These are phyloP conservation scores for Scenedesmus sp. DNA, from an alignment of 163 green algal species.

Conservation along the genomic window DNA sequence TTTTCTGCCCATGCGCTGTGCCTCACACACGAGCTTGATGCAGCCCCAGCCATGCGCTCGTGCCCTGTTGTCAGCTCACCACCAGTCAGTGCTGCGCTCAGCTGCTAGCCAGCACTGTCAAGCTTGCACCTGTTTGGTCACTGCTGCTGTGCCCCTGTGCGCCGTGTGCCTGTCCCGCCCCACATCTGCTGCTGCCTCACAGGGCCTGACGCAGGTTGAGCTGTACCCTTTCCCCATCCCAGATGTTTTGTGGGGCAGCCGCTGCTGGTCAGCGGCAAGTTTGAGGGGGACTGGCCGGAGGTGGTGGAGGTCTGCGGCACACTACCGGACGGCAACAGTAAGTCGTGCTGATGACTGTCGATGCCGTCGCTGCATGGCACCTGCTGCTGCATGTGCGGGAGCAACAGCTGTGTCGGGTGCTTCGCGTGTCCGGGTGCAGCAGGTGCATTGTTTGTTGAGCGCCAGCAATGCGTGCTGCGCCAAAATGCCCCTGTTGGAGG, in stretches of 20 bases:
- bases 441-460: too few species aligned
- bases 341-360: background rate
- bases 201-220: slow-evolving; percentile 58
- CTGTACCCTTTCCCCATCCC: slow-evolving; percentile 76
- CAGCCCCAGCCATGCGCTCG: too few species aligned
- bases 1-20: too few species aligned
- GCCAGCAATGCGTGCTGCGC: too few species aligned
- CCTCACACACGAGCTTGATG: too few species aligned
- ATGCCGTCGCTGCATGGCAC: background rate
- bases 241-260: slow-evolving; percentile 77
- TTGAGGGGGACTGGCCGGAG: slow-evolving; percentile 61
- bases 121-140: too few species aligned
- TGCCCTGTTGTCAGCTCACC: too few species aligned
- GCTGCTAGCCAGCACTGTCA: too few species aligned
- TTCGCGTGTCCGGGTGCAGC: too few species aligned
- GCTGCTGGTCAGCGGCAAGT: slow-evolving; percentile 77
- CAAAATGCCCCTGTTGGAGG: background rate
- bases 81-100: too few species aligned
- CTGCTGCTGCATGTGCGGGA: background rate
- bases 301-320: slow-evolving; percentile 60
- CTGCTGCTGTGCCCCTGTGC: background rate
- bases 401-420: too few species aligned
- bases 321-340: slow-evolving; percentile 60
- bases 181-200: background rate
- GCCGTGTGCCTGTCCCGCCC: too few species aligned